phyloP scores from a whole-genome alignment of 192 early-diverging fungal species.

The Podila clonocystis region DNA sequence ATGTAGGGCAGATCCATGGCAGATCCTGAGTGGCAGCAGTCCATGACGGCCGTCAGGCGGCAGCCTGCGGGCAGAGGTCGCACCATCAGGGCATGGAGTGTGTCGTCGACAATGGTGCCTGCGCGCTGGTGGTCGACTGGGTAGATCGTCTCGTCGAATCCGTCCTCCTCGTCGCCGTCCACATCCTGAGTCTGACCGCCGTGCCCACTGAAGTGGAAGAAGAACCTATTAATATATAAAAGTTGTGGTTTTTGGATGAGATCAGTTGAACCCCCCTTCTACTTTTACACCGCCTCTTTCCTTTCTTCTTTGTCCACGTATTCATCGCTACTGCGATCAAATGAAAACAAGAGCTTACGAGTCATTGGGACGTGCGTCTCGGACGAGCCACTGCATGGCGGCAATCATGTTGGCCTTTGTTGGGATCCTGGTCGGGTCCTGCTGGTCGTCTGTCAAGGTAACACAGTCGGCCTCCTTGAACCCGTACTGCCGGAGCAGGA shows the following conservation, averaged over 20 bases:
- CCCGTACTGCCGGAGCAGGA: constrained; percentile 70
- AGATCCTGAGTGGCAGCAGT: constrained; percentile 88
- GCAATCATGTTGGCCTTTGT: constrained; percentile 79
- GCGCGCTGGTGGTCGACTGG: constrained; percentile 63
- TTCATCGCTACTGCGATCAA: not conserved
- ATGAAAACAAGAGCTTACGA: constrained; percentile 50
- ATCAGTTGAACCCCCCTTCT: no score
- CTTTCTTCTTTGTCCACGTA: no score
- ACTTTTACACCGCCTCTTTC: no score
- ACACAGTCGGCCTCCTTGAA: constrained; percentile 78
- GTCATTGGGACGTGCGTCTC: constrained; percentile 78
- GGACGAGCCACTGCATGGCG: constrained; percentile 83
- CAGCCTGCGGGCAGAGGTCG: constrained; percentile 69
- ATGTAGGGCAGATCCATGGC: constrained; percentile 83
- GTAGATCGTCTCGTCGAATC: constrained; percentile 82
- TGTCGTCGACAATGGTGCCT: constrained; percentile 79
- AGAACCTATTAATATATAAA: constrained; percentile 58
- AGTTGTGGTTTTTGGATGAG: not conserved
- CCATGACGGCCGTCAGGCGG: constrained; percentile 84
- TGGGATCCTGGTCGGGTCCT: constrained; percentile 69
- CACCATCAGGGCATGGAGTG: constrained; percentile 80
- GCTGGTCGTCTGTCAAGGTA: constrained; percentile 81
- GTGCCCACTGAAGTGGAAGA: constrained; percentile 87
- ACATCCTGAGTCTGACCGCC: constrained; percentile 68
- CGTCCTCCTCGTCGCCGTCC: constrained; percentile 82